Evolutionary conservation across 805 yeast genomes (phyloP), one percentile per base, ranked within the genome.

Genomic region (Cyberlindnera galapagoensis): DNA sequence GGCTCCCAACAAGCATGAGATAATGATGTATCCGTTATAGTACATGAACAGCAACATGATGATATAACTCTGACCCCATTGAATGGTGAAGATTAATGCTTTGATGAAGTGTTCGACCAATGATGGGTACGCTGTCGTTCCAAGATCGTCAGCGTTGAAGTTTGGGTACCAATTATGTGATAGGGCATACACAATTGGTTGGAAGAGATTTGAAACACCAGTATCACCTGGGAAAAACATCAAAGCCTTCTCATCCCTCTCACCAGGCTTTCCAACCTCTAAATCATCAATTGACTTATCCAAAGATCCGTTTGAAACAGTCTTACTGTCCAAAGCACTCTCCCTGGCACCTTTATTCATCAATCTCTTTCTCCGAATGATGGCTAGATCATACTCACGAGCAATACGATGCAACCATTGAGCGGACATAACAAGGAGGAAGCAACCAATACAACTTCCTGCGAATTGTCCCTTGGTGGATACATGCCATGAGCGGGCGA

Each of bases 31-130:
- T 11, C 85, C 85, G 47, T 78, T 79, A 60, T 74, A 79, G 61
- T 78, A 77, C 86, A 80, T 79, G 61, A 77, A 78, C 45, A 80
- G 57, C 60, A 80, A 65, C 82, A 78, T 80, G 47, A 79, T 70
- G 31, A 79, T 53, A 53, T 78, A 79, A 4, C 78, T 70, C 11
- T 71, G 64, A 3, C 79, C 79, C 74, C 80, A 75, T 50, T 77
- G 78, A 18, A 74, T 47, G 2, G 75, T 68, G 52, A 69, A 78
- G 21, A 77, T 43, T 3, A 60, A 31, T 1, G 73, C 57, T 38
- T 80, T 64, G 11, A 70, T 44, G 4, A 71, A 8, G 46, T 78
- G 85, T 42, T 74, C 76, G n/a, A 58, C 30, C 1, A 67, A 39
- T 9, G 56, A 55, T 4, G 80, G 77, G 19, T 57, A 56, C 9